Conservation (phyloP, 2,329 filamentous ascomycete species). For the Zasmidium citrigriseum region DNA sequence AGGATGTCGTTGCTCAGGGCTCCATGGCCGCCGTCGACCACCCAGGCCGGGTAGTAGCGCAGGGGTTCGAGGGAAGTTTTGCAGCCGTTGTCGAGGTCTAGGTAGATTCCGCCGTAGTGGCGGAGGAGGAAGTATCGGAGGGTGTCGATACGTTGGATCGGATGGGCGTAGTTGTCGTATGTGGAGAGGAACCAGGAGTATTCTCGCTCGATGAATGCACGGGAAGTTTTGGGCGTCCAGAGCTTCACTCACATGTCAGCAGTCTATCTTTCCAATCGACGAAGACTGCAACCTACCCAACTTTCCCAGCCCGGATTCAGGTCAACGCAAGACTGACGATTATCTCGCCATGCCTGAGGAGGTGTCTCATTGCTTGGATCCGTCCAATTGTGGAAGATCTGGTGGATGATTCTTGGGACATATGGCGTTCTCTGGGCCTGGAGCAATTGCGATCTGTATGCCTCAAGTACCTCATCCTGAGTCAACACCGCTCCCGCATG, state of each 20-base stretch:
- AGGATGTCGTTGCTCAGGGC: slow-evolving; percentile 13
- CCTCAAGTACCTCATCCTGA: slow-evolving; percentile 3
- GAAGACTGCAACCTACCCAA: neutral
- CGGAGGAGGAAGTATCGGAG: slow-evolving; percentile 74
- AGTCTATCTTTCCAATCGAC: neutral
- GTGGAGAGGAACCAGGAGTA: slow-evolving; percentile 48
- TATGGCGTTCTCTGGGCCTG: neutral
- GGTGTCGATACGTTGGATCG: slow-evolving; percentile 75
- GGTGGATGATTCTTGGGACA: slow-evolving; percentile 9
- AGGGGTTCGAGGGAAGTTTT: slow-evolving; percentile 61
- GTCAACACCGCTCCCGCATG: slow-evolving; percentile 7
- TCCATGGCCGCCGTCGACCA: slow-evolving; percentile 32
- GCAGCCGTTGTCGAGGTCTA: slow-evolving; percentile 72
- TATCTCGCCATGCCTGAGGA: neutral
- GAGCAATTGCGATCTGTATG: neutral
- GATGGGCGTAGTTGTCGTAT: slow-evolving; percentile 70
- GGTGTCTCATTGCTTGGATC: slow-evolving; percentile 1
- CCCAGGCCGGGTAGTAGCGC: slow-evolving; percentile 68
- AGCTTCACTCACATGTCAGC: neutral
- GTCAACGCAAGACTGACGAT: slow-evolving; percentile 8
- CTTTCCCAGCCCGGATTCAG: slow-evolving; percentile 7
- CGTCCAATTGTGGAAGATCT: slow-evolving; percentile 15
- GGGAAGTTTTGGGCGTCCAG: slow-evolving; percentile 20
- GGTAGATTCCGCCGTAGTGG: slow-evolving; percentile 75
- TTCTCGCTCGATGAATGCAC: slow-evolving; percentile 16